Conservation (phyloP, 441 rosid genomes). For the Erodium trifolium region DNA sequence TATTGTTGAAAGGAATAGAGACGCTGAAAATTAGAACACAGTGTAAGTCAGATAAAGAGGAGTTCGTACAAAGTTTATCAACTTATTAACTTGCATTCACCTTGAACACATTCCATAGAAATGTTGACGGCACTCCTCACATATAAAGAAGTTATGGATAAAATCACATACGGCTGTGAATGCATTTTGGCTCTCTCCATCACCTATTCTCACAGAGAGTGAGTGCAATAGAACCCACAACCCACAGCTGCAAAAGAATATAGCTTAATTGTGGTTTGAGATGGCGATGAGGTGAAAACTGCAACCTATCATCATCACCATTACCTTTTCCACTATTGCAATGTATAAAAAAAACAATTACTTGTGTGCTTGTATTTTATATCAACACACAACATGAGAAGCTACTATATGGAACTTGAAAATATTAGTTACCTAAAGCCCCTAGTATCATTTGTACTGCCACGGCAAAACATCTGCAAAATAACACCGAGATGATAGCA, state of each 20-base stretch:
- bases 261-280: neutral
- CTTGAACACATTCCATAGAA: slow-evolving; percentile 76
- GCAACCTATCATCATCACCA: neutral
- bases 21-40: slow-evolving; percentile 40
- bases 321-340: neutral
- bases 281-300: no score
- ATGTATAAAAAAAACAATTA: no score
- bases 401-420: neutral
- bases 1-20: slow-evolving; percentile 48
- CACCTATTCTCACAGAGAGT: slow-evolving; percentile 74
- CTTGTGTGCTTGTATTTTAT: no score
- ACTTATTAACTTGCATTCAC: slow-evolving; percentile 27
- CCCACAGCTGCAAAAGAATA: slow-evolving; percentile 66
- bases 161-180: slow-evolving; percentile 72
- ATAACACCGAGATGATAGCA: neutral
- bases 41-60: neutral
- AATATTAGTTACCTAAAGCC: slow-evolving; percentile 78
- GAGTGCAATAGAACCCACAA: slow-evolving; percentile 96
- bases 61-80: neutral
- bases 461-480: slow-evolving; percentile 94
- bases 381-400: neutral
- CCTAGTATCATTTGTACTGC: slow-evolving; percentile 86
- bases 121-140: slow-evolving; percentile 91
- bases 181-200: slow-evolving; percentile 79
- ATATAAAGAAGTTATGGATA: slow-evolving; percentile 74